A percentile compares a stretch with the other conserved stretches of the same genome.
phyloP scores from a whole-genome alignment of 2,329 filamentous ascomycete genomes.

The Zelopaecilomyces penicillatus region DNA sequence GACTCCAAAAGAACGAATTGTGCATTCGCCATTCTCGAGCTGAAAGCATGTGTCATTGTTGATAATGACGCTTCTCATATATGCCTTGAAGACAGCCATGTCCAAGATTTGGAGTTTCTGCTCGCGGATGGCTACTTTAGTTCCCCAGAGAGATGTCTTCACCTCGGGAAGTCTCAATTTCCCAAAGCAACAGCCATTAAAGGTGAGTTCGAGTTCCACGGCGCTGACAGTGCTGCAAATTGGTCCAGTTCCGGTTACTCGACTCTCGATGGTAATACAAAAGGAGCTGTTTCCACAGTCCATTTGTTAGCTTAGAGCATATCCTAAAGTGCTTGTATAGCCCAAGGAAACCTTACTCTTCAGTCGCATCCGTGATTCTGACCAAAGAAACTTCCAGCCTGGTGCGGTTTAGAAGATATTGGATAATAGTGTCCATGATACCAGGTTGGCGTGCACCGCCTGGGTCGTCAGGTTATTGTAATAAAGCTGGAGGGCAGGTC shows the following conservation, averaged over 20 bases:
- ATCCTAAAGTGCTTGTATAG: too few species aligned
- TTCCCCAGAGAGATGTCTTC: slow-evolving; percentile 19
- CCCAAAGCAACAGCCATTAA: slow-evolving; percentile 20
- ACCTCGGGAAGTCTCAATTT: slow-evolving; percentile 22
- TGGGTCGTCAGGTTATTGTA: not conserved
- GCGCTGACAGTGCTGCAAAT: slow-evolving; percentile 22
- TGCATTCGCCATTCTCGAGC: slow-evolving; percentile 21
- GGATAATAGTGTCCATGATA: slow-evolving; percentile 20
- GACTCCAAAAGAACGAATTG: slow-evolving; percentile 17
- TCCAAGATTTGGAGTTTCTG: slow-evolving; percentile 22
- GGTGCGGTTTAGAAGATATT: slow-evolving; percentile 19
- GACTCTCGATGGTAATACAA: slow-evolving; percentile 19
- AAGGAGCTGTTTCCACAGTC: slow-evolving; percentile 18
- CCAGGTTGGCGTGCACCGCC: not conserved
- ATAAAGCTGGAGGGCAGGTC: slow-evolving; percentile 10
- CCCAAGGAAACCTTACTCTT: slow-evolving; percentile 17
- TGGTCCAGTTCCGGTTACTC: slow-evolving; percentile 21
- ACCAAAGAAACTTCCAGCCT: slow-evolving; percentile 21
- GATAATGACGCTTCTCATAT: slow-evolving; percentile 22
- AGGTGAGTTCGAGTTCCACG: slow-evolving; percentile 22
- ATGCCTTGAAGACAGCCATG: slow-evolving; percentile 19
- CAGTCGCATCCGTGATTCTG: slow-evolving; percentile 21
- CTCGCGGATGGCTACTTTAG: slow-evolving; percentile 17
- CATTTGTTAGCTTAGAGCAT: not conserved
- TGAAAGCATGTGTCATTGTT: slow-evolving; percentile 19